phyloP scores from a whole-genome alignment of 2,329 filamentous ascomycete genomes.

The Boeremia exigua region DNA sequence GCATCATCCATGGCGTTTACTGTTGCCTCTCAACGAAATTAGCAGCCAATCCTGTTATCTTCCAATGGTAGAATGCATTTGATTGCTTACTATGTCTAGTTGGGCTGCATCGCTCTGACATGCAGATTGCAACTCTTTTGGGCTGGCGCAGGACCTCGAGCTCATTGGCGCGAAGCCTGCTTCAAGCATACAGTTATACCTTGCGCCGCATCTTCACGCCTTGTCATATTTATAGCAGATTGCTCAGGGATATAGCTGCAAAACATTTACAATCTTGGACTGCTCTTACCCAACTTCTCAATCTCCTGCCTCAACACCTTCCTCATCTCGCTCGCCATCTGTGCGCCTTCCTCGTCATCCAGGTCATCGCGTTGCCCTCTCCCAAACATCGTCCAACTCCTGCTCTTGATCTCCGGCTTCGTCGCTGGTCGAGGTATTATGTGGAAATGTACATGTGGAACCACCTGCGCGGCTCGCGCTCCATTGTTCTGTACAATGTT shows the following conservation, averaged over 20 bases:
- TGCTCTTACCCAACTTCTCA: constrained; percentile 24
- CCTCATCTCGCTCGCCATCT: constrained; percentile 61
- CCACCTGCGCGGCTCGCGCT: constrained; percentile 85
- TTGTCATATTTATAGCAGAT: not conserved
- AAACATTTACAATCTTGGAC: not conserved
- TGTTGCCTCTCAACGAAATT: too few species aligned
- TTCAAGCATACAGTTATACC: too few species aligned
- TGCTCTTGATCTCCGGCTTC: constrained; percentile 58
- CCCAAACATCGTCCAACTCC: constrained; percentile 85
- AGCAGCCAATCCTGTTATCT: too few species aligned
- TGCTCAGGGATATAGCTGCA: too few species aligned
- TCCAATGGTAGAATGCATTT: too few species aligned
- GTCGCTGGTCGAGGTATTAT: constrained; percentile 79
- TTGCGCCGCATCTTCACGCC: not conserved
- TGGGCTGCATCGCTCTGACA: too few species aligned
- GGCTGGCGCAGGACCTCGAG: too few species aligned
- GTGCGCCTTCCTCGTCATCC: constrained; percentile 74
- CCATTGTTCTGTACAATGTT: constrained; percentile 98
- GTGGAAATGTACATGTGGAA: constrained; percentile 94
- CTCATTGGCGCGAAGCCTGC: too few species aligned
- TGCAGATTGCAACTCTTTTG: too few species aligned
- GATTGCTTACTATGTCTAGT: too few species aligned
- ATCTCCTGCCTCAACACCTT: constrained; percentile 49
- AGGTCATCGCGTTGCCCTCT: constrained; percentile 73
- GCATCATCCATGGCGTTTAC: too few species aligned